Base-by-base conservation (phyloP, 345 rosid genomes). In the Rhodomyrtus tomentosa region DNA sequence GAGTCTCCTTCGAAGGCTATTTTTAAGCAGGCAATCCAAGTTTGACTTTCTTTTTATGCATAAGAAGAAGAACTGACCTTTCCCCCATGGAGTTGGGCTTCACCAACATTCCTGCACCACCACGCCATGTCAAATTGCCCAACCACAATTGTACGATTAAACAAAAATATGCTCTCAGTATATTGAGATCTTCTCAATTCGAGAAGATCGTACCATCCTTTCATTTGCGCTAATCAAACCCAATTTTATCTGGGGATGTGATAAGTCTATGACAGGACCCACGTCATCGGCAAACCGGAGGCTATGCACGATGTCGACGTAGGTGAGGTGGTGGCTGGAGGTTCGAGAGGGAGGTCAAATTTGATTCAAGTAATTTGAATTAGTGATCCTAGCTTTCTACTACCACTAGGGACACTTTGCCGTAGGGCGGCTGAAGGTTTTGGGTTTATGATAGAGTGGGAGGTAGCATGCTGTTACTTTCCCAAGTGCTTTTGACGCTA, bases 11-110 rank as follows among this genome's bases (percentile, higher is more conserved):
- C 3, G n/a, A 53, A 55, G 1, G n/a, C 45, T 18, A 9, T 11
- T 68, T 68, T 68, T 9, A 16, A 68, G 76, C 45, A 3, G 45
- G 45, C 45, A 68, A 45, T 68, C 45, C 40, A 68, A 68, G 76
- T 68, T 68, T 2, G 76, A 68, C 45, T 68, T 68, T 18, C 45
- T 32, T 4, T 68, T 18, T 68, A 18, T 3, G 76, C 76, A 68
- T 18, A 18, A 36, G 45, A 0, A 68, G 8, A 18, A 36, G 45
- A 0, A 0, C 3, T 18, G 42, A 32, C 74, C 74, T 15, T 29
- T 58, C 29, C 7, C 2, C 76, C 76, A 18, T n/a, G 4, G 25
- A 32, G 13, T 68, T 8, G 42, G 9, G 45, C 24, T 32, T 68
- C 45, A 32, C 22, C 2, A 32, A 68, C 76, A 16, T 68, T 32